Percentiles rank a stretch among this genome's conserved stretches.
These are phyloP conservation scores for Suhomyces sp. DNA, from an alignment of 805 yeast genomes.

Conservation along the genomic window DNA sequence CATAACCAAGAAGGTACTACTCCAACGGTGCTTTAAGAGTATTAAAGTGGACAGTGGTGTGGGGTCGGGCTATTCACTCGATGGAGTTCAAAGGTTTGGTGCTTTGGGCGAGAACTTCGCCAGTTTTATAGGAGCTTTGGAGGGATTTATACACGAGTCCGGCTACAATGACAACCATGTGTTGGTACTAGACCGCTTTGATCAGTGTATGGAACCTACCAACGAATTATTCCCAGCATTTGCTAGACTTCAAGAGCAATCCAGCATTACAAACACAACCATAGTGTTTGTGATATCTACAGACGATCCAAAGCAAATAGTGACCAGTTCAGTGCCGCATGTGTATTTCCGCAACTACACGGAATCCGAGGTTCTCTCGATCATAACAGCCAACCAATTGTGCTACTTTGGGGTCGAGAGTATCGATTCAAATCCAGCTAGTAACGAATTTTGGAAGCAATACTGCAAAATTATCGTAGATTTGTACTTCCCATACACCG, in stretches of 20 bases:
- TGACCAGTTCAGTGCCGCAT: conserved; percentile 40
- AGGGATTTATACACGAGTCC: conserved; percentile 32
- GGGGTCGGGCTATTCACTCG: conserved; percentile 13
- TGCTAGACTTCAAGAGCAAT: conserved; percentile 42
- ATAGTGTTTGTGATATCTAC: conserved; percentile 41
- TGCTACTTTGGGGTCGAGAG: conserved; percentile 18
- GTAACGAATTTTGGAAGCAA: conserved; percentile 37
- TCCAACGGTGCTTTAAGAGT: conserved; percentile 39
- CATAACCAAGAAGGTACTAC: conserved; percentile 37
- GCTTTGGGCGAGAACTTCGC: conserved; percentile 39
- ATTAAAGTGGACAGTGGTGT: conserved; percentile 37
- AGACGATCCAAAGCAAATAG: conserved; percentile 35
- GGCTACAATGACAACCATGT: conserved; percentile 35
- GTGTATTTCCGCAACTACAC: conserved; percentile 39
- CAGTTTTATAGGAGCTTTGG: conserved; percentile 39
- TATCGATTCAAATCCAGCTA: conserved; percentile 12
- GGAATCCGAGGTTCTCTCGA: conserved; percentile 32
- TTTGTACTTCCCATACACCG: conserved; percentile 43
- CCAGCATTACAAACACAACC: conserved; percentile 27
- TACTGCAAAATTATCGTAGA: conserved; percentile 45
- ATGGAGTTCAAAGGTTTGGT: conserved; percentile 18
- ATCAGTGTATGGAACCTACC: conserved; percentile 43
- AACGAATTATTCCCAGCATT: conserved; percentile 41
- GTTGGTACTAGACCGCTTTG: conserved; percentile 47
- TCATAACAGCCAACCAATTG: conserved; percentile 31